These are phyloP conservation scores for Skeletonema grethae DNA, from an alignment of 108 stramenopile genomes.

Conservation along the genomic window DNA sequence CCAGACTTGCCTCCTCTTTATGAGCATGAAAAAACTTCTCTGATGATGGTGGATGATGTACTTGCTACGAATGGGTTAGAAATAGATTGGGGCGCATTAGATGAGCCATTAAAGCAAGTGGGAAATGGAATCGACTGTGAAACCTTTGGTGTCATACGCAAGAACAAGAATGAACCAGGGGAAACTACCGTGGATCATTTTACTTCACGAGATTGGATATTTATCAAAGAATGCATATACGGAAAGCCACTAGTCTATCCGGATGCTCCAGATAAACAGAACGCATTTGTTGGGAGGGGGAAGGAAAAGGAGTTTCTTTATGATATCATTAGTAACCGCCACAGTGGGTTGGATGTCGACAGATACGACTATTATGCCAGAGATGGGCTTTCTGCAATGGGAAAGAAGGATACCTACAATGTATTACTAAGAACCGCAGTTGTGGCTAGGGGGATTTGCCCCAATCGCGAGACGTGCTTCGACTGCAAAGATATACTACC, in stretches of 20 bases:
- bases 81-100: conserved; percentile 64
- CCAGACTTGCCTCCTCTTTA: conserved; percentile 44
- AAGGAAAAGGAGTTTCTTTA: conserved; percentile 81
- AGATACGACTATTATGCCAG: conserved; percentile 92
- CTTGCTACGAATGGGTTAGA: conserved; percentile 58
- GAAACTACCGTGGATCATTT: conserved; percentile 40
- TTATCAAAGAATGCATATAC: conserved; percentile 84
- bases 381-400: conserved; percentile 28
- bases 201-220: conserved; percentile 82
- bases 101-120: conserved; percentile 77
- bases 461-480: conserved; percentile 44
- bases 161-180: conserved; percentile 25
- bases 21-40: conserved; percentile 73
- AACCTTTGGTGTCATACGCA: conserved; percentile 52
- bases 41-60: conserved; percentile 78
- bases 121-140: conserved; percentile 64
- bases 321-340: conserved; percentile 91
- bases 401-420: conserved; percentile 43
- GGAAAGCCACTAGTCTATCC: conserved; percentile 41
- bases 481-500: conserved; percentile 32
- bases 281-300: conserved; percentile 50
- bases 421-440: conserved; percentile 65
- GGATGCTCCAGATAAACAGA: conserved; percentile 25
- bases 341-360: conserved; percentile 91
- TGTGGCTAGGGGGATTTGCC: conserved; percentile 67